Conservation (phyloP, 2,329 filamentous ascomycete genomes). For the Dothistroma septosporum region DNA sequence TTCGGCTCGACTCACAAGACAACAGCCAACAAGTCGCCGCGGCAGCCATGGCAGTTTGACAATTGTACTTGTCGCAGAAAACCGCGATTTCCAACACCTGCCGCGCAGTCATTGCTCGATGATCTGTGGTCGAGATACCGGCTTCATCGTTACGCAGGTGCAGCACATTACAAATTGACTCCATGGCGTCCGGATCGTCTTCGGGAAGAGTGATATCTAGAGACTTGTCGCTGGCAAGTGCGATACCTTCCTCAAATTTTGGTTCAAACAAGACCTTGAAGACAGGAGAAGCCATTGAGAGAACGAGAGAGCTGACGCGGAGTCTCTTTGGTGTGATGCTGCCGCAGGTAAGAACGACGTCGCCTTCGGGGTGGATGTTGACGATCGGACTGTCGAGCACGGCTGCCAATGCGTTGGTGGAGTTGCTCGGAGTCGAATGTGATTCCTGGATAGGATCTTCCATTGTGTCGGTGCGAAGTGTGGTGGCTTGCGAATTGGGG, state of each 20-base stretch:
- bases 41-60: not conserved
- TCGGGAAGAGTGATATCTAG: slow-evolving; percentile 11
- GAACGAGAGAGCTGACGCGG: slow-evolving; percentile 8
- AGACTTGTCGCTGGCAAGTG: not conserved
- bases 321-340: not conserved
- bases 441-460: not conserved
- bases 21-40: no score
- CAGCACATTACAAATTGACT: slow-evolving; percentile 10
- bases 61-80: not conserved
- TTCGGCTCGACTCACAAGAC: no score
- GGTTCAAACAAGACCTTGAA: slow-evolving; percentile 16
- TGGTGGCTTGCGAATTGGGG: not conserved
- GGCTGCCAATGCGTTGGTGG: not conserved
- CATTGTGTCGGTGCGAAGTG: not conserved
- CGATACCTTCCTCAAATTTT: slow-evolving; percentile 11
- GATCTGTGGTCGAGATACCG: not conserved
- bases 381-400: not conserved
- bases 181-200: slow-evolving; percentile 9
- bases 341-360: slow-evolving; percentile 5
- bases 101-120: not conserved
- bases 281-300: slow-evolving; percentile 13
- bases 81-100: not conserved
- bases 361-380: slow-evolving; percentile 39
- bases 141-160: slow-evolving; percentile 4
- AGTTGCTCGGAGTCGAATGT: not conserved